Evolutionary conservation across 306 rosid species (phyloP), one percentile per base, ranked within the genome.

Genomic region (Ormosia emarginata): DNA sequence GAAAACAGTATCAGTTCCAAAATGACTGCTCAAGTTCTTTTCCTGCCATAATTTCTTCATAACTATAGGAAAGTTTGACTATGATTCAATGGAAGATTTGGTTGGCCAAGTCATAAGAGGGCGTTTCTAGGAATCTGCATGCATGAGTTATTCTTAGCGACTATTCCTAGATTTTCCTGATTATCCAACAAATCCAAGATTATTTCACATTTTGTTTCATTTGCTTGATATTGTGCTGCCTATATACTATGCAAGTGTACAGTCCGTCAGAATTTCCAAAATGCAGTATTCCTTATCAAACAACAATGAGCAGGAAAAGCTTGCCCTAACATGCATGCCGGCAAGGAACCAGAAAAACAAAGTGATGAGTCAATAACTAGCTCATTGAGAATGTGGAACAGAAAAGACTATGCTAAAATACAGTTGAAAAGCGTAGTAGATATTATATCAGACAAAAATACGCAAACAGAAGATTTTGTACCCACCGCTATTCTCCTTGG

Each of bases 401-500:
- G 8, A 47, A 46, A 73, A 13, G 47, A 53, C 36, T 17, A 58
- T 10, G 61, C 55, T 32, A 76, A 44, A 13, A 61, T 14, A 67
- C 59, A 80, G 33, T n/a, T 53, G 53, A 72, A 44, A 46, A 67
- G n/a, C 10, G 72, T 62, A 78, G 71, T 79, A 62, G 59, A 79
- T 46, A 78, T 33, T 41, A 75, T 12, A 79, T 62, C 14, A 18
- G 14, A 40, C 24, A 24, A 39, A 36, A 79, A 73, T 56, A 44
- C 29, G 80, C 57, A 72, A 49, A 58, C 37, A 78, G 10, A 83
- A 77, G 74, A 78, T 39, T 66, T 84, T 83, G 71, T 50, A 84
- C 91, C 74, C 71, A 93, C 98, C 87, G 99, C 99, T 88, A 95
- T 95, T 89, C 99, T 91, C 83, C 99, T 90, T 57, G 99, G 99